Conservation (phyloP, 352 stramenopile genomes). For the Pythium biforme region DNA sequence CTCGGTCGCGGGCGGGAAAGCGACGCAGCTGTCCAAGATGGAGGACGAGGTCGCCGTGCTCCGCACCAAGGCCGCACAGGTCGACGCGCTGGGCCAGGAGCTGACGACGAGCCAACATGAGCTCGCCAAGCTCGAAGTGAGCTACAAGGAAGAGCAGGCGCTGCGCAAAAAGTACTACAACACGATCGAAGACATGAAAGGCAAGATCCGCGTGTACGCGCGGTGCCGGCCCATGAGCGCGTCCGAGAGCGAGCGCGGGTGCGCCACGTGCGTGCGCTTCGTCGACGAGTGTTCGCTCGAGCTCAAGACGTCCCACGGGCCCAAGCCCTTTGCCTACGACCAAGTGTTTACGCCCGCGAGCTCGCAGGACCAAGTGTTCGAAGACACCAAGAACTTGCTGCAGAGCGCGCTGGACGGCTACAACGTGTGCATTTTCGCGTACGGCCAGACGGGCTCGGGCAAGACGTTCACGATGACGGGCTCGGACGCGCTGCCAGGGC, state of each 20-base stretch:
- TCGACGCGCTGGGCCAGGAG: conserved; percentile 45
- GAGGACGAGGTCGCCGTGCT: conserved; percentile 57
- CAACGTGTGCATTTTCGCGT: conserved; percentile 94
- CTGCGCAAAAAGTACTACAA: conserved; percentile 96
- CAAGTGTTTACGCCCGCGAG: conserved; percentile 81
- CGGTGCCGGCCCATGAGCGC: conserved; percentile 89
- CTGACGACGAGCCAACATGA: conserved; percentile 35
- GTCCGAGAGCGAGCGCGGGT: conserved; percentile 83
- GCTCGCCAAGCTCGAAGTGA: conserved; percentile 57
- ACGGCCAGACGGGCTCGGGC: conserved; percentile 91
- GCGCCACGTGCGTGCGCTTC: conserved; percentile 60
- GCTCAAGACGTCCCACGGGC: conserved; percentile 68
- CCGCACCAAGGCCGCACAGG: conserved; percentile 51
- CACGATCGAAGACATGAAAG: conserved; percentile 95
- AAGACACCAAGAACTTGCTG: conserved; percentile 91
- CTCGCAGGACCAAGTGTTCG: conserved; percentile 87
- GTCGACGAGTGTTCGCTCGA: conserved; percentile 86
- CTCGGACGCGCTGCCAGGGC: conserved; percentile 56
- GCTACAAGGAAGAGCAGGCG: conserved; percentile 86
- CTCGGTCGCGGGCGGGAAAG: conserved; percentile 41
- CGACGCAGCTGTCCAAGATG: conserved; percentile 52
- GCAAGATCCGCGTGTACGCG: conserved; percentile 93
- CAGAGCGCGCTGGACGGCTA: conserved; percentile 90
- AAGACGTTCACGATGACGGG: conserved; percentile 96
- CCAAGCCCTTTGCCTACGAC: conserved; percentile 91